These are phyloP conservation scores for Dioszegia hungarica DNA, from an alignment of 768 basidiomycete species.

Conservation along the genomic window DNA sequence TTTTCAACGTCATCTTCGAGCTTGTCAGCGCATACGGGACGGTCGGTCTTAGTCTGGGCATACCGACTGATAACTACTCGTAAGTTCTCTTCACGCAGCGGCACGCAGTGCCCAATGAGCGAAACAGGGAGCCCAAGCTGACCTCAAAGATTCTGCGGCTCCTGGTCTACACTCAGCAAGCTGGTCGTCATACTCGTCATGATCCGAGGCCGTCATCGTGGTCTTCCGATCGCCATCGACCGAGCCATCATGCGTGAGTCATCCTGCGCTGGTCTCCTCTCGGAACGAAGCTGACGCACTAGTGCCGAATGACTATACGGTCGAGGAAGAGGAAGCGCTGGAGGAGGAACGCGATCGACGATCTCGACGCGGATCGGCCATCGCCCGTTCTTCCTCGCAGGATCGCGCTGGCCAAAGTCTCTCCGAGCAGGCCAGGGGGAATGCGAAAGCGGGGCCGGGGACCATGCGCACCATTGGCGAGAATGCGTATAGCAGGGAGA, in stretches of 20 bases:
- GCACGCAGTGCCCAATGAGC: too few species aligned
- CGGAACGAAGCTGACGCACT: not conserved
- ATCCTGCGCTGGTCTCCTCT: not conserved
- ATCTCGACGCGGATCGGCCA: constrained; percentile 14
- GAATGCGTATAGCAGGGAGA: too few species aligned
- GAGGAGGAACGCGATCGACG: constrained; percentile 38
- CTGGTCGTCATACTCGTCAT: constrained; percentile 81
- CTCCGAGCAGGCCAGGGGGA: too few species aligned
- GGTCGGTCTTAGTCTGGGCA: constrained; percentile 79
- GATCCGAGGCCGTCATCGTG: constrained; percentile 88
- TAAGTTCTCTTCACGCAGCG: constrained; percentile 4
- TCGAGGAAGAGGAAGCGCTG: constrained; percentile 40
- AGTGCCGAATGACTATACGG: constrained; percentile 46
- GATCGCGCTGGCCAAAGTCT: too few species aligned
- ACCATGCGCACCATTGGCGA: too few species aligned
- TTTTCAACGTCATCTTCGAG: constrained; percentile 61
- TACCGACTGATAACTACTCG: constrained; percentile 54
- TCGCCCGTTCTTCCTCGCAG: too few species aligned
- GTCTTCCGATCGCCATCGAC: constrained; percentile 50
- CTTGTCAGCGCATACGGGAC: constrained; percentile 49
- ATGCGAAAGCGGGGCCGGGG: too few species aligned
- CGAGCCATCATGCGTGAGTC: constrained; percentile 47
- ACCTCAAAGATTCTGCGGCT: constrained; percentile 64
- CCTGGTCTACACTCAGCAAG: constrained; percentile 74
- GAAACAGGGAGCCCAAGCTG: not conserved